Base-by-base conservation (phyloP, 768 basidiomycete genomes). In the Russula virescens region DNA sequence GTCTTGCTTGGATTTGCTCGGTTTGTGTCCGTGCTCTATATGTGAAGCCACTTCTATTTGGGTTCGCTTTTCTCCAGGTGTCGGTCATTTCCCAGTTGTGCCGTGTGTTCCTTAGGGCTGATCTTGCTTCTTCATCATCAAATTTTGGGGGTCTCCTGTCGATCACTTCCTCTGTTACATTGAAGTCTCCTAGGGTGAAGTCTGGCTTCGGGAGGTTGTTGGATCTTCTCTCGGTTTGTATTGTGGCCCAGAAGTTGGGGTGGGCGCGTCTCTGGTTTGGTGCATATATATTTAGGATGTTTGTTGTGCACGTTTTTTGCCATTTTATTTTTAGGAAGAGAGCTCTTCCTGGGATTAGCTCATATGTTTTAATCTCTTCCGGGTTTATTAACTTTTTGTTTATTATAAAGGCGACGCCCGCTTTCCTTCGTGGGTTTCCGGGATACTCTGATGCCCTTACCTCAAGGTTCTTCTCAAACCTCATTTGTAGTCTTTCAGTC, bases 241-340 rank as follows among this genome's bases (percentile, higher is more conserved):
- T 14, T 8, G 1, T 21, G 10, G 23, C 18, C 70, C 70, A 73
- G 58, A 70, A 73, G 0, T 0, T 9, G 1, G 11, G 1, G 19
- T 64, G 43, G 57, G 45, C 31, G 58, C 2, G 28, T 0, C 13
- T 7, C 0, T 53, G 25, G 19, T 68, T 72, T 0, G 69, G 71
- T 0, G 71, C 68, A 18, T 73, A 73, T 11, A 71, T 26, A 13
- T 69, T 71, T 3, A 71, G 53, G 0, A 73, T 51, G 0, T 31
- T 51, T 0, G 64, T 35, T 6, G 55, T 28, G 14, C 56, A 18
- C 10, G 31, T 21, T 11, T 58, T 19, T 9, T 68, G 60, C 69
- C 69, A 70, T 1, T 65, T 68, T 0, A 68, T 23, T 13, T 34
- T 54, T 0, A 72, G 23, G 5, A 8, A 6, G n/a, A 43, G 19